phyloP scores from a whole-genome alignment of 2,329 filamentous ascomycete genomes.

The Aspergillus neotritici region DNA sequence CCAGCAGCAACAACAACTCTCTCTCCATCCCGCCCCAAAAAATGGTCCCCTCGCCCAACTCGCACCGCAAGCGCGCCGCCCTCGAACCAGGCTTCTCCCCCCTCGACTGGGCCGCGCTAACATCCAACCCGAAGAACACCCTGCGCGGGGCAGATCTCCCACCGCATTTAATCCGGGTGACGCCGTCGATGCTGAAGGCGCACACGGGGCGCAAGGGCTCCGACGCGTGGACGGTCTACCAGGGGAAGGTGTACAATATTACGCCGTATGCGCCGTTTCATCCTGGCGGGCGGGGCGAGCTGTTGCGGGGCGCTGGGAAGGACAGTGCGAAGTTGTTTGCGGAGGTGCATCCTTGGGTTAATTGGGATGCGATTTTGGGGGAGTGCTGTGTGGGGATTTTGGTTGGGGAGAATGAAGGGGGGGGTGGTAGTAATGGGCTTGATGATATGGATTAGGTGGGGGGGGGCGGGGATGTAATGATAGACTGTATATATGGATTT shows the following conservation, averaged over 20 bases:
- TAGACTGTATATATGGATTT: not conserved
- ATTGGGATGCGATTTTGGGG: conserved; percentile 61
- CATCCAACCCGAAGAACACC: conserved; percentile 56
- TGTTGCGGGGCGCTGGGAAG: conserved; percentile 59
- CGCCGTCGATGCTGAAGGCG: conserved; percentile 69
- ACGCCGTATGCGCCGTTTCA: conserved; percentile 85
- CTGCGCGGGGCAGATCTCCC: conserved; percentile 55
- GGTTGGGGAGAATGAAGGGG: conserved; percentile 50
- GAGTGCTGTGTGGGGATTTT: conserved; percentile 58
- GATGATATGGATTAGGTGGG: conserved; percentile 64
- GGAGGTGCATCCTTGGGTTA: conserved; percentile 63
- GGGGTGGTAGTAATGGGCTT: conserved; percentile 34
- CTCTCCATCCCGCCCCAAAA: conserved; percentile 30
- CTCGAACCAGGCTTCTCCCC: conserved; percentile 89
- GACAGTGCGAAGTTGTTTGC: conserved; percentile 60
- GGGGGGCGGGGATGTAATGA: not conserved
- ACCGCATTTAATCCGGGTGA: conserved; percentile 62
- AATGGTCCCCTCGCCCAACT: too few species aligned
- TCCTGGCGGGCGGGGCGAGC: conserved; percentile 65
- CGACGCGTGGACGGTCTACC: conserved; percentile 85
- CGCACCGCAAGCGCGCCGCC: conserved; percentile 30
- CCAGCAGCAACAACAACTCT: conserved; percentile 31
- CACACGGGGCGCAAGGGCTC: conserved; percentile 78
- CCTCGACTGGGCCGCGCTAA: conserved; percentile 87
- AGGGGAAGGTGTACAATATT: conserved; percentile 91